A percentile compares a stretch with the other conserved stretches of the same genome.
Conservation (phyloP, 257 asterid species). For the Verbena officinalis region DNA sequence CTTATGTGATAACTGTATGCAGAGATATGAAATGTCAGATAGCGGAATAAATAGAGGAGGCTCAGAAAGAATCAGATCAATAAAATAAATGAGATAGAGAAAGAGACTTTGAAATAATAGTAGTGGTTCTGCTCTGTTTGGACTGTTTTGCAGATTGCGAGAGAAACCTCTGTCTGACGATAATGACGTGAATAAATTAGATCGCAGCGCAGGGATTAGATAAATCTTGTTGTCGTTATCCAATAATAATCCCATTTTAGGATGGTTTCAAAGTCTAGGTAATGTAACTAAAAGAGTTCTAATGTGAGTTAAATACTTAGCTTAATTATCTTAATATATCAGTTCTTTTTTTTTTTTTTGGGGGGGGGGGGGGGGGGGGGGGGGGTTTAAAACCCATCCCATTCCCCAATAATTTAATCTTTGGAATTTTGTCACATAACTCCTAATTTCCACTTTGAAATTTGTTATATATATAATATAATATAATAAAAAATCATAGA, state of each 20-base stretch:
- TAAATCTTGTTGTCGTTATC: not conserved
- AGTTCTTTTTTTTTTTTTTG: no score
- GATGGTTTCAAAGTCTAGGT: not conserved
- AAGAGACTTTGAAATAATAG: not conserved
- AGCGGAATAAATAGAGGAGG: slow-evolving; percentile 5
- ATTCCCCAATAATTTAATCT: not conserved
- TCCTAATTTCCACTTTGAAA: slow-evolving; percentile 1
- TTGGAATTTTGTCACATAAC: not conserved
- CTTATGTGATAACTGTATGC: not conserved
- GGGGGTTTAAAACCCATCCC: no score
- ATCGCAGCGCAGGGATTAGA: not conserved
- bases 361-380: no score
- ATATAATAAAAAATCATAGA: no score
- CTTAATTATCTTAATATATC: not conserved
- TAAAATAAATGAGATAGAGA: not conserved
- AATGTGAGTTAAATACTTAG: not conserved
- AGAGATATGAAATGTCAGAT: not conserved
- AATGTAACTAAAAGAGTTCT: not conserved
- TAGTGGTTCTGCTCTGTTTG: slow-evolving; percentile 14
- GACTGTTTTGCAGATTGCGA: slow-evolving; percentile 25
- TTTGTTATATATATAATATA: no score
- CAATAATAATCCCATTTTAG: not conserved
- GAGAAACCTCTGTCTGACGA: not conserved
- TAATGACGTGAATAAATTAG: slow-evolving; percentile 23
- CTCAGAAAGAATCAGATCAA: not conserved